Conservation (phyloP, 1,139 yeast genomes). For the Pichia sp. region DNA sequence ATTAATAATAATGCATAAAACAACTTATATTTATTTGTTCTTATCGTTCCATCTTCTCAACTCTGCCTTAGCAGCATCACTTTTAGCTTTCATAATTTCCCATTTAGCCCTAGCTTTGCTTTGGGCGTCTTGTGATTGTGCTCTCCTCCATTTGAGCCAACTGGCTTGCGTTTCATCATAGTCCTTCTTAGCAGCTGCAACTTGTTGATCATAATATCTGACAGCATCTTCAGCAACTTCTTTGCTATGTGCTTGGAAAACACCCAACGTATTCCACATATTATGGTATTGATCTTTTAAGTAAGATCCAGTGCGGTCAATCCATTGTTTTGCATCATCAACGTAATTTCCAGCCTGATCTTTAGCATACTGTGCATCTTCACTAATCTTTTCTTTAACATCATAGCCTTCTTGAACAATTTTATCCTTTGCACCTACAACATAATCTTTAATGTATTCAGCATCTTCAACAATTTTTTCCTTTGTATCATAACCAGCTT, state of each 20-base stretch:
- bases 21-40: too few species aligned
- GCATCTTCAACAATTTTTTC: slow-evolving; percentile 3
- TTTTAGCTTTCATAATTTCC: slow-evolving; percentile 8
- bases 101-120: slow-evolving; percentile 12
- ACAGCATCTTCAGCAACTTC: slow-evolving; percentile 28
- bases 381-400: slow-evolving; percentile 2
- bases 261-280: slow-evolving; percentile 21
- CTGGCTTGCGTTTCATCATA: slow-evolving; percentile 16
- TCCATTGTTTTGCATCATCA: slow-evolving; percentile 3
- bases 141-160: slow-evolving; percentile 16
- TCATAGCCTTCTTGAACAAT: slow-evolving; percentile 1
- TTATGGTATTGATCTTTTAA: slow-evolving; percentile 36
- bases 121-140: slow-evolving; percentile 15
- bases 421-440: slow-evolving; percentile 3
- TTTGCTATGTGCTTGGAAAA: slow-evolving; percentile 25
- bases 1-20: too few species aligned
- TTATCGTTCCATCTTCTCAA: slow-evolving; percentile 14
- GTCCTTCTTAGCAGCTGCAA: slow-evolving; percentile 11
- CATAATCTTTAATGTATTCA: slow-evolving; percentile 4
- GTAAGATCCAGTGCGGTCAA: slow-evolving; percentile 15
- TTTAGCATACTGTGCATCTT: slow-evolving; percentile 6
- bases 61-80: slow-evolving; percentile 13
- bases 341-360: neutral
- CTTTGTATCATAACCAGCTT: slow-evolving; percentile 11
- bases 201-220: slow-evolving; percentile 14